These are phyloP conservation scores for Lonicera japonica DNA, from an alignment of 129 eudicot genomes.

Conservation along the genomic window DNA sequence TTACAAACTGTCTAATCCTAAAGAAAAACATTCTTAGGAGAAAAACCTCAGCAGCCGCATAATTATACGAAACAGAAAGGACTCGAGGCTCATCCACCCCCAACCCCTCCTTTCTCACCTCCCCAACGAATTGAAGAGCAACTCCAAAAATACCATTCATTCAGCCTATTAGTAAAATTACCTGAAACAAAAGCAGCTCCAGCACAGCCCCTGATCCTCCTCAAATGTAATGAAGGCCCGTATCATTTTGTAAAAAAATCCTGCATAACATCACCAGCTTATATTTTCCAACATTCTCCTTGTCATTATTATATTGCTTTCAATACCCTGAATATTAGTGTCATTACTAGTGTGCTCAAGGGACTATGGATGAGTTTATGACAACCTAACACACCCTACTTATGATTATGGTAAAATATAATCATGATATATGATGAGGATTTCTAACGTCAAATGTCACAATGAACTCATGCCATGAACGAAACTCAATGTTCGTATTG, in stretches of 20 bases:
- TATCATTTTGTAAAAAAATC: conserved; percentile 5
- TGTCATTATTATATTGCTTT: not conserved
- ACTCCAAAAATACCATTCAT: too few relatives aligned
- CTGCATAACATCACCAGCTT: conserved; percentile 22
- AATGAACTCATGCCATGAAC: conserved; percentile 6
- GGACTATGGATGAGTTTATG: too few relatives aligned
- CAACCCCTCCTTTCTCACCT: too few relatives aligned
- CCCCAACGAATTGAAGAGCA: too few relatives aligned
- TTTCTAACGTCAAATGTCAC: not conserved
- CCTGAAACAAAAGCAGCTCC: conserved; percentile 18
- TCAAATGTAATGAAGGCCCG: not conserved
- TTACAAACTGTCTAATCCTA: too few relatives aligned
- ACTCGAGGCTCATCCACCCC: too few relatives aligned
- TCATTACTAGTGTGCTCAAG: conserved; percentile 7
- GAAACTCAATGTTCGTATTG: not conserved
- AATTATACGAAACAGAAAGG: too few relatives aligned
- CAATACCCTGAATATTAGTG: conserved; percentile 6
- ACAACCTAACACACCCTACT: not conserved
- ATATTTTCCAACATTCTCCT: conserved; percentile 1
- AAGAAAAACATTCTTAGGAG: too few relatives aligned
- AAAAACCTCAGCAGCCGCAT: too few relatives aligned
- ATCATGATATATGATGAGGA: conserved; percentile 2
- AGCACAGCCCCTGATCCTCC: conserved; percentile 1
- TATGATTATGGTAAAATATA: not conserved
- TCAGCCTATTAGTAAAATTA: not conserved